phyloP scores from a whole-genome alignment of 2,329 filamentous ascomycete genomes.

The Geosmithia flava region DNA sequence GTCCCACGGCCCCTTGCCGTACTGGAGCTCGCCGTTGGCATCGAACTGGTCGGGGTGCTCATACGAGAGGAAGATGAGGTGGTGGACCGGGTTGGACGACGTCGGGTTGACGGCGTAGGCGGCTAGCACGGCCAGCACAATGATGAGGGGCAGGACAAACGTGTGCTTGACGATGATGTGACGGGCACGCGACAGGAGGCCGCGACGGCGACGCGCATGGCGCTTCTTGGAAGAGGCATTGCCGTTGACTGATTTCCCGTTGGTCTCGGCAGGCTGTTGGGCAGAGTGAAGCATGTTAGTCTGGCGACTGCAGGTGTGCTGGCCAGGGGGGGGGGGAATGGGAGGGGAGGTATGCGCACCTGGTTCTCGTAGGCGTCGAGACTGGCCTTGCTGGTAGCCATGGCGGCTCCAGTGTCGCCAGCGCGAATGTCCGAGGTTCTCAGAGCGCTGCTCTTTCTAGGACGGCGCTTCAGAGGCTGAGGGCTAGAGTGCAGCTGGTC shows the following conservation, averaged over 20 bases:
- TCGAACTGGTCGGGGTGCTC: constrained; percentile 38
- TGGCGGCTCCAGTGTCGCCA: constrained; percentile 41
- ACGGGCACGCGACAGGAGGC: constrained; percentile 31
- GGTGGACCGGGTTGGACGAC: constrained; percentile 64
- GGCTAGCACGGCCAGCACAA: constrained; percentile 50
- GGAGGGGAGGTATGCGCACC: neutral
- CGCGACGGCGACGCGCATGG: constrained; percentile 40
- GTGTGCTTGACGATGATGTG: constrained; percentile 49
- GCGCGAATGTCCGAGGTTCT: constrained; percentile 34
- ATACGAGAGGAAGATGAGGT: constrained; percentile 86
- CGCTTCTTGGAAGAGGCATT: constrained; percentile 19
- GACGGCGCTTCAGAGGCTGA: constrained; percentile 29
- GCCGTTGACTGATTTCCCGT: neutral
- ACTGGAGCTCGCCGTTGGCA: constrained; percentile 44
- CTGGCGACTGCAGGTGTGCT: neutral
- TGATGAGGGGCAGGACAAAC: constrained; percentile 53
- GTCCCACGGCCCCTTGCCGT: constrained; percentile 82
- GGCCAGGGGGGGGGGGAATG: neutral
- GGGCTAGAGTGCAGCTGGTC: constrained; percentile 32
- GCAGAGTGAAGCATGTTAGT: neutral
- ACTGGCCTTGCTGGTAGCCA: constrained; percentile 39
- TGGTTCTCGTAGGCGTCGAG: constrained; percentile 11
- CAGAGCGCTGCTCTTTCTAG: constrained; percentile 39
- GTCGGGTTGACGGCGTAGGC: constrained; percentile 67
- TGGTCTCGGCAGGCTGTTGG: neutral